A percentile compares a stretch with the other conserved stretches of the same genome.
Evolutionary conservation across 192 early-diverging fungal species (phyloP).

Genomic region (Geranomyces michiganensis): DNA sequence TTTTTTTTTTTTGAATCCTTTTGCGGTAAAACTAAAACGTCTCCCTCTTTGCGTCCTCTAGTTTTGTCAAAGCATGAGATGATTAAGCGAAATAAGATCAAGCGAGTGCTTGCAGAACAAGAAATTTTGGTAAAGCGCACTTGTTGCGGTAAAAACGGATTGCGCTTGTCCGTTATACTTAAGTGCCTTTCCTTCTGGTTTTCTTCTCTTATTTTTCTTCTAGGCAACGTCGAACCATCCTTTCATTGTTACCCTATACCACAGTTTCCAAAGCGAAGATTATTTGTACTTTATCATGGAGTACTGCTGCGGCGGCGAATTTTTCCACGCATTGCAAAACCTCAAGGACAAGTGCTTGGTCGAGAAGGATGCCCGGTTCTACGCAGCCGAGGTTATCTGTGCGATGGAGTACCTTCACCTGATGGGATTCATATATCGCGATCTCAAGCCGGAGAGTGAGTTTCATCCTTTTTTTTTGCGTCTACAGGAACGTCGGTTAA

Average conservation of each 20-base stretch:
- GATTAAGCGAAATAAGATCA: constrained; percentile 98
- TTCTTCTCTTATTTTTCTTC: constrained; percentile 10
- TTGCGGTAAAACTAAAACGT: too few relatives aligned
- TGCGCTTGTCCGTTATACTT: neutral
- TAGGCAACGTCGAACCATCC: constrained; percentile 81
- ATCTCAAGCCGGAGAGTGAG: constrained; percentile 97
- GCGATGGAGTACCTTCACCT: constrained; percentile 96
- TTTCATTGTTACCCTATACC: constrained; percentile 89
- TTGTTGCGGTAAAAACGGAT: too few relatives aligned
- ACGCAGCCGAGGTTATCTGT: constrained; percentile 94
- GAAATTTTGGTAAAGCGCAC: constrained; percentile 85
- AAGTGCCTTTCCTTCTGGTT: neutral
- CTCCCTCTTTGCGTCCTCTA: constrained; percentile 7
- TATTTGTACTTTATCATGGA: constrained; percentile 90
- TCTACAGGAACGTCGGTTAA: too few relatives aligned
- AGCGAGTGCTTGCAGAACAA: constrained; percentile 95
- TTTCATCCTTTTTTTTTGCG: constrained; percentile 17
- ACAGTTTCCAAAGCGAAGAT: constrained; percentile 85
- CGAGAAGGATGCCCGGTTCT: constrained; percentile 93
- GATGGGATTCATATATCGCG: constrained; percentile 96
- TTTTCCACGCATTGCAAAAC: constrained; percentile 84
- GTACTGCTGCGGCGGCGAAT: constrained; percentile 88
- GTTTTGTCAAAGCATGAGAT: constrained; percentile 94
- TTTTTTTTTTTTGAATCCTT: neutral
- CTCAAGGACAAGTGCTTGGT: constrained; percentile 84